phyloP scores from a whole-genome alignment of 2,329 filamentous ascomycete species.

The Ascocoryne sarcoides region DNA sequence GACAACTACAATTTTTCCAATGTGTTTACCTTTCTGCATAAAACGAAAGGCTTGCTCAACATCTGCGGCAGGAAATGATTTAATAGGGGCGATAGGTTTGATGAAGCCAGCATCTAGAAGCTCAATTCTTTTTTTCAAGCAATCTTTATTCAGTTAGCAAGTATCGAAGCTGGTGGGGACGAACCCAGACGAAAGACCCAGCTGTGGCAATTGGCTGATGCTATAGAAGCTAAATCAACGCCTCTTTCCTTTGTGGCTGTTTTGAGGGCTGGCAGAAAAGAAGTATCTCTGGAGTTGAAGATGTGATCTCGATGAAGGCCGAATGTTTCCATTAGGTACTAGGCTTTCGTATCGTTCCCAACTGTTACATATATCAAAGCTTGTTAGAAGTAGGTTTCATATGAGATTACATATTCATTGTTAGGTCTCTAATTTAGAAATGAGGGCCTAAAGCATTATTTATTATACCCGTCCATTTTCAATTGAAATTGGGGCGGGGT shows the following conservation, averaged over 20 bases:
- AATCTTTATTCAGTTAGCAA: no score
- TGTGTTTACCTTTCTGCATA: conserved; percentile 11
- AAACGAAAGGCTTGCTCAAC: conserved; percentile 7
- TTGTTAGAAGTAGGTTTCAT: no score
- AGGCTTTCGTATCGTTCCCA: conserved; percentile 13
- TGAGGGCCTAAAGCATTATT: no score
- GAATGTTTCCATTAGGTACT: conserved; percentile 17
- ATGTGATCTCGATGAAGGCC: conserved; percentile 23
- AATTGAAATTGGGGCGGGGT: no score
- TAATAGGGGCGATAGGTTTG: conserved; percentile 12
- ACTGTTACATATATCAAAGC: conserved; percentile 21
- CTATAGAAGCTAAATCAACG: conserved; percentile 24
- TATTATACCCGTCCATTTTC: no score
- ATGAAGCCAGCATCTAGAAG: no score
- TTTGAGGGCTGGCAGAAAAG: conserved; percentile 20
- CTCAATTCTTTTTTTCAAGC: no score
- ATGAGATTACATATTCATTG: no score
- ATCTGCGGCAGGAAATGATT: conserved; percentile 5
- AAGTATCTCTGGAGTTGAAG: conserved; percentile 24
- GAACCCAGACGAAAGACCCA: no score
- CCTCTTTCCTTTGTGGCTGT: conserved; percentile 16
- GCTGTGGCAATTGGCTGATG: no score
- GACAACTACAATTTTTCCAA: conserved; percentile 12
- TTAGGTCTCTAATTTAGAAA: no score
- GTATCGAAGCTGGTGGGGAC: no score